A percentile compares a stretch with the other conserved stretches of the same genome.
Conservation (phyloP, 306 rosid genomes). For the Cucumis hystrix region DNA sequence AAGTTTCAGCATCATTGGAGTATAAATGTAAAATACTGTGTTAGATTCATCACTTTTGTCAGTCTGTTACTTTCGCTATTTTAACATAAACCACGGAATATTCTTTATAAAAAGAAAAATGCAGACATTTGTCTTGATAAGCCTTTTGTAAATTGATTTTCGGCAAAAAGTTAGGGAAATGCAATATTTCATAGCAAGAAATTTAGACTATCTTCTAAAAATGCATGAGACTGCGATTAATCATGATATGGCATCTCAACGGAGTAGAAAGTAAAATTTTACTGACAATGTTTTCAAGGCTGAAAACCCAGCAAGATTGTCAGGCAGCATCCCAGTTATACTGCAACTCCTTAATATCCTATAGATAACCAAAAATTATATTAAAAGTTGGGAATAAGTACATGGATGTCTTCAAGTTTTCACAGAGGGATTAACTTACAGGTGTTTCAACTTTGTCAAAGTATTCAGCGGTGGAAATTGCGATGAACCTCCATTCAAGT, state of each 20-base stretch:
- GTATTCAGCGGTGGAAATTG: conserved; percentile 32
- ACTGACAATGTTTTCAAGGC: conserved; percentile 37
- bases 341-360: conserved; percentile 74
- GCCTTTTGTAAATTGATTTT: background rate
- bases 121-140: background rate
- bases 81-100: background rate
- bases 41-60: background rate
- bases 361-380: conserved; percentile 8
- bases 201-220: background rate
- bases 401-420: background rate
- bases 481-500: conserved; percentile 44
- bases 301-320: conserved; percentile 19
- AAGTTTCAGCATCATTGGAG: background rate
- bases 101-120: background rate
- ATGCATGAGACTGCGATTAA: background rate
- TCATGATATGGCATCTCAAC: background rate
- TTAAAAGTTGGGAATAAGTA: background rate
- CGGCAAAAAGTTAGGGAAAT: background rate
- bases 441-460: conserved; percentile 13
- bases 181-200: background rate
- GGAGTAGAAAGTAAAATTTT: background rate
- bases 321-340: conserved; percentile 37
- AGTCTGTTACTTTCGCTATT: background rate
- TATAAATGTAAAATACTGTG: background rate
- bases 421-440: conserved; percentile 33